A percentile compares a stretch with the other conserved stretches of the same genome.
These are phyloP conservation scores for Ustilago bromivora DNA, from an alignment of 1,284 basidiomycete genomes.

Conservation along the genomic window DNA sequence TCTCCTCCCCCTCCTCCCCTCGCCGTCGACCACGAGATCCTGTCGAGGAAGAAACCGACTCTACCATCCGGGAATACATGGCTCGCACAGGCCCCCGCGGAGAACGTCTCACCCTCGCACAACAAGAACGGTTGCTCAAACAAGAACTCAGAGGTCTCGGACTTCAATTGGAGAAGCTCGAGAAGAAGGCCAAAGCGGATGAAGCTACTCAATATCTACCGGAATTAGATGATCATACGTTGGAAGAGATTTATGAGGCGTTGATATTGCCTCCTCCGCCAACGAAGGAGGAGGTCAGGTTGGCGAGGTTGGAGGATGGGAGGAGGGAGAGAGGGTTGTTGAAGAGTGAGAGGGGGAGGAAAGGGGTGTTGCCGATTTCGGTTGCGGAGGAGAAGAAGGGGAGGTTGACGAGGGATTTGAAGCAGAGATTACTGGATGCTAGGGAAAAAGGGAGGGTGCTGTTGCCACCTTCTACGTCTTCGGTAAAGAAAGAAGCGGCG, in stretches of 20 bases:
- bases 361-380: constrained; percentile 7
- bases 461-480: constrained; percentile 24
- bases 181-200: constrained; percentile 54
- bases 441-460: constrained; percentile 35
- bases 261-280: constrained; percentile 49
- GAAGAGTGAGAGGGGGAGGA: background rate
- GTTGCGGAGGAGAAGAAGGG: constrained; percentile 20
- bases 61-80: constrained; percentile 44
- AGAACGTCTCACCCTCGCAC: constrained; percentile 36
- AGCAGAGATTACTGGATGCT: constrained; percentile 38
- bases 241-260: constrained; percentile 63
- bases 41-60: constrained; percentile 28
- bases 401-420: constrained; percentile 16
- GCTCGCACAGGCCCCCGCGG: constrained; percentile 40
- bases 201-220: constrained; percentile 55
- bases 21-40: constrained; percentile 17
- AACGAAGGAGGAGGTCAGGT: constrained; percentile 37
- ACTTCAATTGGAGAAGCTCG: constrained; percentile 38
- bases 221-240: constrained; percentile 56
- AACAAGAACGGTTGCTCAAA: constrained; percentile 48
- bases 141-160: constrained; percentile 55
- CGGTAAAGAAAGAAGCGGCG: background rate
- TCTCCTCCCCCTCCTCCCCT: background rate
- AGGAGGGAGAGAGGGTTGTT: constrained; percentile 24
- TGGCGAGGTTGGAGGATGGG: constrained; percentile 36